phyloP scores from a whole-genome alignment of 2,329 filamentous ascomycete genomes.

The Cytospora piceicola region DNA sequence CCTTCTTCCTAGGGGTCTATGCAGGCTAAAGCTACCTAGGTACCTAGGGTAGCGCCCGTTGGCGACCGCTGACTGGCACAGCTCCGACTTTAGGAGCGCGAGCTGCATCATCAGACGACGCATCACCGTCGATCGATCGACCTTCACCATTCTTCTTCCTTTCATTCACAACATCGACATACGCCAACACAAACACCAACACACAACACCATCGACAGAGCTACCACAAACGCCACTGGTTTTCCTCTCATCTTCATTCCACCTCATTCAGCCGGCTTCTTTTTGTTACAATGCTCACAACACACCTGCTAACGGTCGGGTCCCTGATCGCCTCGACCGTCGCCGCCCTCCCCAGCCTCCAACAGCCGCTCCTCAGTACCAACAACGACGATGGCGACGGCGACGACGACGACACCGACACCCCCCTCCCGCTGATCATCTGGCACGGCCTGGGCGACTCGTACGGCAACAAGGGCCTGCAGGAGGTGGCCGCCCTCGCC shows the following conservation, averaged over 20 bases:
- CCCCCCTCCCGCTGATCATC: slow-evolving; percentile 86
- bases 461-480: slow-evolving; percentile 76
- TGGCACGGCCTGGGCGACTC: slow-evolving; percentile 87
- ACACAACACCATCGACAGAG: not conserved
- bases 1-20: no score
- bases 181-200: not conserved
- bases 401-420: slow-evolving; percentile 54
- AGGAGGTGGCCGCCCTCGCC: slow-evolving; percentile 71
- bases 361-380: slow-evolving; percentile 31
- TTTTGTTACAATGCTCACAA: slow-evolving; percentile 31
- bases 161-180: not conserved
- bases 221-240: not conserved
- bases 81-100: not conserved
- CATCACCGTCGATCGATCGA: not conserved
- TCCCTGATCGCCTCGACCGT: slow-evolving; percentile 41
- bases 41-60: not conserved
- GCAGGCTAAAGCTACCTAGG: no score
- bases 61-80: not conserved
- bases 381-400: slow-evolving; percentile 40
- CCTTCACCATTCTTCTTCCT: not conserved
- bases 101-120: not conserved
- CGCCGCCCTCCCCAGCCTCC: slow-evolving; percentile 36
- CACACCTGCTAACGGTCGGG: slow-evolving; percentile 37
- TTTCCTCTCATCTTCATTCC: not conserved
- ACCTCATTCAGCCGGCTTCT: not conserved